Conservation (phyloP, 345 rosid genomes). For the Gossypium raimondii region DNA sequence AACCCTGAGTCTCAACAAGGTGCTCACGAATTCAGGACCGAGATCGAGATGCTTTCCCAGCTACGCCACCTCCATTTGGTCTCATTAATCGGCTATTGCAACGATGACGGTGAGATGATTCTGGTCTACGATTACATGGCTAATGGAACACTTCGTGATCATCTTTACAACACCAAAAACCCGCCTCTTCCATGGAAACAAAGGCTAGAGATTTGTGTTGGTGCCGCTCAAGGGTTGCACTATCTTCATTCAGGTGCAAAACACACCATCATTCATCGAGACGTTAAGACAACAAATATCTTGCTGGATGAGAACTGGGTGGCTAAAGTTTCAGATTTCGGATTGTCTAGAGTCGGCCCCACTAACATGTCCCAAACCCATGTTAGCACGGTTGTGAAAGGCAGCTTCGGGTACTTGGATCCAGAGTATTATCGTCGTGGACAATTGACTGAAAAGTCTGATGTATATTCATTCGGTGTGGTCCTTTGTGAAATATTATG, state of each 20-base stretch:
- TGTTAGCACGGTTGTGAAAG: slow-evolving; percentile 31
- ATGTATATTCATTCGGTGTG: slow-evolving; percentile 35
- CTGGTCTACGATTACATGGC: slow-evolving; percentile 38
- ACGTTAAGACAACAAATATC: slow-evolving; percentile 14
- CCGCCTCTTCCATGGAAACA: slow-evolving; percentile 30
- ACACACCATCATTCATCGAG: slow-evolving; percentile 17
- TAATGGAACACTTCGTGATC: slow-evolving; percentile 27
- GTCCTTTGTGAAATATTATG: slow-evolving; percentile 26
- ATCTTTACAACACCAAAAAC: slow-evolving; percentile 25
- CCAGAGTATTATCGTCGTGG: slow-evolving; percentile 21
- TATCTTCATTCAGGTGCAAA: slow-evolving; percentile 31
- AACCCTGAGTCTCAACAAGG: slow-evolving; percentile 52
- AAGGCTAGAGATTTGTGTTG: slow-evolving; percentile 27
- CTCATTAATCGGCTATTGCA: slow-evolving; percentile 49
- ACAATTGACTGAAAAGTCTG: slow-evolving; percentile 29
- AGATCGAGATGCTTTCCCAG: slow-evolving; percentile 51
- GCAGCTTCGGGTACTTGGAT: slow-evolving; percentile 29
- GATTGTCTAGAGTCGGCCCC: slow-evolving; percentile 25
- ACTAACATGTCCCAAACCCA: slow-evolving; percentile 10
- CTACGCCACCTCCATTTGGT: slow-evolving; percentile 48
- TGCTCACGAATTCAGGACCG: slow-evolving; percentile 45
- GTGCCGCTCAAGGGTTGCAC: slow-evolving; percentile 27
- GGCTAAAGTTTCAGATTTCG: slow-evolving; percentile 30
- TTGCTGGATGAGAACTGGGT: slow-evolving; percentile 17
- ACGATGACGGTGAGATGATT: slow-evolving; percentile 48